Evolutionary conservation across 352 stramenopile genomes (phyloP).

Genomic region (Poterioochromonas sp.): DNA sequence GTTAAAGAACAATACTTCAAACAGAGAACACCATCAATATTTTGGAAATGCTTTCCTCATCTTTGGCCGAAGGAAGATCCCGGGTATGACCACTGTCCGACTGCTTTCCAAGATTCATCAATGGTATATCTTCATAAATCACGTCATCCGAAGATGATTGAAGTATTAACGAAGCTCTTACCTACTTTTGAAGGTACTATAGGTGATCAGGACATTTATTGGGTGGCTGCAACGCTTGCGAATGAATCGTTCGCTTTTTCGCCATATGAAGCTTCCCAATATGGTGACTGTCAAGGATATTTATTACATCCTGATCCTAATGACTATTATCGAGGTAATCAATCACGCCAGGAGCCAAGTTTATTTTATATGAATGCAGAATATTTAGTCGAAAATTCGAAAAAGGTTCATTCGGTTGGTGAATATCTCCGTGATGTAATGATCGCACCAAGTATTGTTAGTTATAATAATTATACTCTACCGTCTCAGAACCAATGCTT

Average conservation of each 20-base stretch:
- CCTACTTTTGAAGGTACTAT: not conserved
- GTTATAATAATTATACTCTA: no score
- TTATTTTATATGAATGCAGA: slow-evolving; percentile 12
- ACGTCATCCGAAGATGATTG: not conserved
- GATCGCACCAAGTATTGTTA: no score
- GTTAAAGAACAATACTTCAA: not conserved
- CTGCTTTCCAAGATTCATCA: slow-evolving; percentile 6
- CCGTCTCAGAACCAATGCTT: not conserved
- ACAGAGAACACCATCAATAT: not conserved
- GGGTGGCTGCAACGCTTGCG: not conserved
- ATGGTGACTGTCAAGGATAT: not conserved
- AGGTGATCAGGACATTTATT: slow-evolving; percentile 27
- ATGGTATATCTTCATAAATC: not conserved
- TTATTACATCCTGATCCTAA: not conserved
- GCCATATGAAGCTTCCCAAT: not conserved
- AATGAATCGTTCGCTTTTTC: slow-evolving; percentile 17
- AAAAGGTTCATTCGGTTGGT: not conserved
- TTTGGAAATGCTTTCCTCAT: not conserved
- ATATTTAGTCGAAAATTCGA: not conserved
- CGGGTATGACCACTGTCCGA: not conserved
- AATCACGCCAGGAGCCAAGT: not conserved
- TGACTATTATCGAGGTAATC: not conserved
- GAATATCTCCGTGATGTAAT: no score
- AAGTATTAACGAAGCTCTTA: not conserved
- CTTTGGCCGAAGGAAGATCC: not conserved